These are phyloP conservation scores for Castanospermum australe DNA, from an alignment of 306 rosid genomes.

Conservation along the genomic window DNA sequence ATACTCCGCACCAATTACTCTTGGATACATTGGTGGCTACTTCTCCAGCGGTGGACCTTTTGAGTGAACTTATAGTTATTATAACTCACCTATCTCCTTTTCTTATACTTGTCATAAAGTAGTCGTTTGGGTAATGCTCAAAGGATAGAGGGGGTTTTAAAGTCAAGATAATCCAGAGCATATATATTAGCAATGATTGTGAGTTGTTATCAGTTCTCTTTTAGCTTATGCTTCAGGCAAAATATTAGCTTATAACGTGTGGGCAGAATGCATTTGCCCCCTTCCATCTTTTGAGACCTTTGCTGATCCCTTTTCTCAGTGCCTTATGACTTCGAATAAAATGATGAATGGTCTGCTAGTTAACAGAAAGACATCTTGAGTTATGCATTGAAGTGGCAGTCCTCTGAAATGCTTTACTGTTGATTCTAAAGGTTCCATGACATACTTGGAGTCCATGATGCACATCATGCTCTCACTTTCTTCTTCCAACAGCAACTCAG, in stretches of 20 bases:
- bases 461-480: neutral
- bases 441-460: neutral
- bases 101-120: neutral
- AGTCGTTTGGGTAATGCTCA: neutral
- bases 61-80: neutral
- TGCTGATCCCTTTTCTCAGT: neutral
- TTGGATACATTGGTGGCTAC: neutral
- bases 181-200: neutral
- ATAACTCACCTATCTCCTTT: neutral
- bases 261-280: neutral
- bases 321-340: neutral
- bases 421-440: neutral
- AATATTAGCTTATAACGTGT: neutral
- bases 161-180: neutral
- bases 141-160: neutral
- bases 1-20: neutral
- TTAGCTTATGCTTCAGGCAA: neutral
- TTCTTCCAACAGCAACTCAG: neutral
- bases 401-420: neutral
- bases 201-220: neutral
- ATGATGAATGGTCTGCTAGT: neutral
- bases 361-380: neutral
- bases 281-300: neutral
- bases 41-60: neutral
- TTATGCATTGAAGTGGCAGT: neutral